A percentile compares a stretch with the other conserved stretches of the same genome.
phyloP scores from a whole-genome alignment of 805 yeast species.

The Candida boleticola region DNA sequence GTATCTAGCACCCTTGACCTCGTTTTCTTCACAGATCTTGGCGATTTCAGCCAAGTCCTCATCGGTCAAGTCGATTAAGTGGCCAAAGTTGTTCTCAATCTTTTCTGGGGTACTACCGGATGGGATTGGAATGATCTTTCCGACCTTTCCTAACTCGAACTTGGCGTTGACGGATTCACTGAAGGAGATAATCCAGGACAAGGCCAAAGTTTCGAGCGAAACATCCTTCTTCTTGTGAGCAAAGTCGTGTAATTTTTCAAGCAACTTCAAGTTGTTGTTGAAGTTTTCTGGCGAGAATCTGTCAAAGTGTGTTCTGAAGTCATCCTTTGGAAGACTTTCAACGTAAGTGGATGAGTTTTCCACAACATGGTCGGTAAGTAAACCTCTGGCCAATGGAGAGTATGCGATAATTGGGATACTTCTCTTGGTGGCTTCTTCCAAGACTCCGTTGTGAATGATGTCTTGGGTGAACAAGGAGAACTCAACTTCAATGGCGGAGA shows the following conservation, averaged over 20 bases:
- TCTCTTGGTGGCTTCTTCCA: conserved; percentile 53
- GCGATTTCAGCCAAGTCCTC: conserved; percentile 52
- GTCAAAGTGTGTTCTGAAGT: conserved; percentile 50
- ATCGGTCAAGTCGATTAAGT: conserved; percentile 42
- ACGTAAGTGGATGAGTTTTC: conserved; percentile 28
- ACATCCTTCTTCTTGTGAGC: conserved; percentile 48
- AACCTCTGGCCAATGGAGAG: conserved; percentile 81
- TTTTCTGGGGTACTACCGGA: conserved; percentile 54
- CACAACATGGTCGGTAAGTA: conserved; percentile 62
- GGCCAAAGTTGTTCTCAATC: conserved; percentile 53
- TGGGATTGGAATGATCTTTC: conserved; percentile 76
- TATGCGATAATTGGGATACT: conserved; percentile 72
- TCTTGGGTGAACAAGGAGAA: conserved; percentile 70
- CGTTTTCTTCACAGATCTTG: conserved; percentile 37
- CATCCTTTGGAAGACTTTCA: conserved; percentile 54
- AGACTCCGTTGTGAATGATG: conserved; percentile 59
- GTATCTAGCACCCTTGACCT: conserved; percentile 55
- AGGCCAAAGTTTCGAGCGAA: conserved; percentile 53
- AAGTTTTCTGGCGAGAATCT: conserved; percentile 60
- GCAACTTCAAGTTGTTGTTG: conserved; percentile 49
- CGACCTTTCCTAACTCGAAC: conserved; percentile 25
- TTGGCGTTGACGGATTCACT: conserved; percentile 60
- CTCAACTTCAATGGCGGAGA: conserved; percentile 76
- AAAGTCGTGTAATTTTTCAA: conserved; percentile 46
- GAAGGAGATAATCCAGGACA: conserved; percentile 52